phyloP scores from a whole-genome alignment of 179 eudicot species.

The Dionaea muscipula region DNA sequence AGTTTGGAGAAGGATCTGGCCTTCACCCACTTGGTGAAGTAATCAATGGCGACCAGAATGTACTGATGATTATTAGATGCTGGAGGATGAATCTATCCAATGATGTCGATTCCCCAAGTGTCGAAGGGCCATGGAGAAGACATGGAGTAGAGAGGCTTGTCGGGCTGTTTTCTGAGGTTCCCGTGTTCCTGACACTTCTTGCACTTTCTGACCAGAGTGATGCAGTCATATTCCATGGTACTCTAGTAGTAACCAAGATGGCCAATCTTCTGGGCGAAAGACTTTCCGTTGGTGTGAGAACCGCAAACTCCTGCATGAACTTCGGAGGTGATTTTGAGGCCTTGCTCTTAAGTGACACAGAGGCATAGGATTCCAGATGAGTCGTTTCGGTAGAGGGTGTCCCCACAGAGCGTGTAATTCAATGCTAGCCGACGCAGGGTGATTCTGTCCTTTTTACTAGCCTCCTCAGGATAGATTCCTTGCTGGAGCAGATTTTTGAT shows the following conservation, averaged over 20 bases:
- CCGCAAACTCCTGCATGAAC: neutral
- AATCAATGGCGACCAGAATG: neutral
- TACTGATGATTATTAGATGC: neutral
- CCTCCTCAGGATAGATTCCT: neutral
- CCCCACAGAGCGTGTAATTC: neutral
- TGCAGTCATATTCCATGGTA: neutral
- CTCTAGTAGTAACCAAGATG: neutral
- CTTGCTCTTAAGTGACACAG: no score
- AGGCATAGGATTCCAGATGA: no score
- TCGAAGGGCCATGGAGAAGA: no score
- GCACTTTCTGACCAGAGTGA: neutral
- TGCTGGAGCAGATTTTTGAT: neutral
- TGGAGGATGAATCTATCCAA: neutral
- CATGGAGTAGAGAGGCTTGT: neutral
- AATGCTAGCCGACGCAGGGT: neutral
- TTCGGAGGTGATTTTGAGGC: neutral
- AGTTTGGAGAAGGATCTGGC: no score
- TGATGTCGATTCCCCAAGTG: no score
- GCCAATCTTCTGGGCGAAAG: neutral
- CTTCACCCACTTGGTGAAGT: neutral
- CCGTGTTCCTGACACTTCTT: neutral
- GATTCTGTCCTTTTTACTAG: neutral
- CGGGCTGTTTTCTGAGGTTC: neutral
- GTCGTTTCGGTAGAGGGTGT: no score
- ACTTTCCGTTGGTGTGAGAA: neutral